Conservation (phyloP, 768 basidiomycete genomes). For the Coprinopsis cinerea region DNA sequence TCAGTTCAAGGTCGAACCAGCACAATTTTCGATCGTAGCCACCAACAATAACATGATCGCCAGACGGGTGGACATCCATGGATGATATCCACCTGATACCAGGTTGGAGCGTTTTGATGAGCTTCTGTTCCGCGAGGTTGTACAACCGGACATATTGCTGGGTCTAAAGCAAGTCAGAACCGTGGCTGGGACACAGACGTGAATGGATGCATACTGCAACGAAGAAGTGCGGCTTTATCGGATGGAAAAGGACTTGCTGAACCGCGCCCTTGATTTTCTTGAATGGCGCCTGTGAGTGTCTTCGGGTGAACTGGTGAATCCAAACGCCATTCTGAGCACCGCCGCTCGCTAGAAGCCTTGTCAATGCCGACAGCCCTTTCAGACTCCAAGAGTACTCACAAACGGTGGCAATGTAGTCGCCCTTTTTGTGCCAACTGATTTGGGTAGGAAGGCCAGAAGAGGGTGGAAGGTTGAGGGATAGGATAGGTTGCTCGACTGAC, state of each 20-base stretch:
- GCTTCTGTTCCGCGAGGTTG: slow-evolving; percentile 88
- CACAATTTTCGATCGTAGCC: slow-evolving; percentile 96
- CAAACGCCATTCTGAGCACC: slow-evolving; percentile 81
- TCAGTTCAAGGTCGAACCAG: slow-evolving; percentile 98
- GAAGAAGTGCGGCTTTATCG: slow-evolving; percentile 91
- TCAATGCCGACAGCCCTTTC: slow-evolving; percentile 12
- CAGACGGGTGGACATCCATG: slow-evolving; percentile 94
- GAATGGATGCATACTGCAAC: slow-evolving; percentile 70
- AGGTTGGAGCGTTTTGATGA: slow-evolving; percentile 90
- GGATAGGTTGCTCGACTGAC: slow-evolving; percentile 48
- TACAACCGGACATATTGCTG: slow-evolving; percentile 95
- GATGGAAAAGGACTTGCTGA: slow-evolving; percentile 93
- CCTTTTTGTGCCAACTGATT: slow-evolving; percentile 87
- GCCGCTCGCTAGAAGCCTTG: slow-evolving; percentile 40
- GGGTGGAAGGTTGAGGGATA: slow-evolving; percentile 57
- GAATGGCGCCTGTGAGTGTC: slow-evolving; percentile 97
- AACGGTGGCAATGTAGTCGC: slow-evolving; percentile 94
- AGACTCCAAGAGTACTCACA: slow-evolving; percentile 50
- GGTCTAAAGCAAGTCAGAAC: slow-evolving; percentile 48
- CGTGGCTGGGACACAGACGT: slow-evolving; percentile 9
- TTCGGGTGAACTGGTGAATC: slow-evolving; percentile 91
- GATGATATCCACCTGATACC: slow-evolving; percentile 97
- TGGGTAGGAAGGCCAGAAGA: slow-evolving; percentile 72
- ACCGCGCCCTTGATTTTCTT: slow-evolving; percentile 89
- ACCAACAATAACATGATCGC: slow-evolving; percentile 95